Base-by-base conservation (phyloP, 768 basidiomycete species). In the Phylloporus arenicola region DNA sequence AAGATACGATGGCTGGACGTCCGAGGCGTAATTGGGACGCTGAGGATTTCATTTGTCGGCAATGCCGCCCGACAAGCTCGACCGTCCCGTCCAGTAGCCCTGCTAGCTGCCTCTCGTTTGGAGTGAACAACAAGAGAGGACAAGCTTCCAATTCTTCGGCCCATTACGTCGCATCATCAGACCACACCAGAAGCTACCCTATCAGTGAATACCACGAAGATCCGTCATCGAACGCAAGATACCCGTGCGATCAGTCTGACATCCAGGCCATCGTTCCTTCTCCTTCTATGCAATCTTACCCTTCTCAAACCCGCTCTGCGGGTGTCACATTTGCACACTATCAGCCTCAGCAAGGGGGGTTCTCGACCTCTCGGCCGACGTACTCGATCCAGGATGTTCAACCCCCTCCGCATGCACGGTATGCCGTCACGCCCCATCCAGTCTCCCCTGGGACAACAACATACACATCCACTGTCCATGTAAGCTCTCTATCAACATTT, bases 41-140 rank as follows among this genome's bases (percentile, higher is more conserved):
- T n/a, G 88, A 87, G 47, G 88, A 92, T 37, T 96, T 96, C 63
- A 65, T 82, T 52, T 93, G 90, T 64, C 71, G 70, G 41, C 71
- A 71, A 30, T 92, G 89, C 65, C 77, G 59, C 40, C 39, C 52
- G 19, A 48, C 47, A 43, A 48, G 45, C 19, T 50, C 53, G 17
- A 57, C 45, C 47, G 43, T 30, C 22, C 50, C 58, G 8, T 22
- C 53, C 29, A 49, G 37, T 31, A 41, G 43, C 22, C 30, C 53
- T 38, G 19, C 54, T 9, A 24, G 30, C 20, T 24, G 55, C 39
- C 52, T 37, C 42, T 42, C 55, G 5, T 51, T 25, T 16, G 53
- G 51, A 47, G 33, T 43, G 27, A 53, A 44, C 33, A 20, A 22
- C 51, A 45, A 54, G 29, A 42, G 35, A 27, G 54, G 39, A 34